These are phyloP conservation scores for Inga oerstediana DNA, from an alignment of 306 rosid genomes.

Conservation along the genomic window DNA sequence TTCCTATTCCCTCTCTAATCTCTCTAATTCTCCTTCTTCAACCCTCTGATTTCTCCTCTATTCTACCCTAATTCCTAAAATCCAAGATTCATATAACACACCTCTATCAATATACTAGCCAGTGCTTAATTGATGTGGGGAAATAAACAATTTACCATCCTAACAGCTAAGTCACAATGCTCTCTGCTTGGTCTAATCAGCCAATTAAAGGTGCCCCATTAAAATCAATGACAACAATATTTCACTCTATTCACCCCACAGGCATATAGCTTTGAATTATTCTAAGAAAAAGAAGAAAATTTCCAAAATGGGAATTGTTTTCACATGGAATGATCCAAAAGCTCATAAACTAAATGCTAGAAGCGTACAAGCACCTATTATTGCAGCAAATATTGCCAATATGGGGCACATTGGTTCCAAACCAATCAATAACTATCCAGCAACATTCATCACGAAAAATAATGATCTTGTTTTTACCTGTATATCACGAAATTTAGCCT, in stretches of 20 bases:
- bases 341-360: neutral
- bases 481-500: conserved; percentile 85
- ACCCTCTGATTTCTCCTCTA: no score
- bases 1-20: no score
- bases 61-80: no score
- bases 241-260: neutral
- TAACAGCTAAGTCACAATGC: neutral
- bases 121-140: conserved; percentile 29
- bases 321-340: neutral
- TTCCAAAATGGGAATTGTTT: neutral
- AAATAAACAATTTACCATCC: conserved; percentile 32
- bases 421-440: conserved; percentile 18
- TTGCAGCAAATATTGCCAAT: neutral
- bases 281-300: neutral
- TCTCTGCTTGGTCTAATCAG: neutral
- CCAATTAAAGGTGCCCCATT: neutral
- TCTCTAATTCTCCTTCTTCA: no score
- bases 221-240: neutral
- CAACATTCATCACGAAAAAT: conserved; percentile 22
- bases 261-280: neutral
- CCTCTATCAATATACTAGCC: no score
- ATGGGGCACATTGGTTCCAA: conserved; percentile 21
- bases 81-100: no score
- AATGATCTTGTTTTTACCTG: conserved; percentile 61
- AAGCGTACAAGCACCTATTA: neutral